Conservation (phyloP, 2,329 filamentous ascomycete genomes). For the Beauveria pseudobassiana region DNA sequence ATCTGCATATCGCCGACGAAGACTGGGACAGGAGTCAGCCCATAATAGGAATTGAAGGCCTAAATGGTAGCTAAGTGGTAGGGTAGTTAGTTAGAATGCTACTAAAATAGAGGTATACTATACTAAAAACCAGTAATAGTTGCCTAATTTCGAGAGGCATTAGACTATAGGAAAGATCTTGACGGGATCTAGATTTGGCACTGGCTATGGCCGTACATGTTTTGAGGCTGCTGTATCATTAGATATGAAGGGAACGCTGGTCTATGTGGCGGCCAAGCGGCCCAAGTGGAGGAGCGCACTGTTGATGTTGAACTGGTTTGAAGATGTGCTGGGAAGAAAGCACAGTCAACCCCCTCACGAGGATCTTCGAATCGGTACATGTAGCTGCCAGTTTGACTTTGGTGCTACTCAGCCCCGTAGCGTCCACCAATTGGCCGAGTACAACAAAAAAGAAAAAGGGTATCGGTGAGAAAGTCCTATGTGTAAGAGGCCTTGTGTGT, state of each 20-base stretch:
- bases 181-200: background rate
- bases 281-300: background rate
- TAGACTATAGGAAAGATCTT: background rate
- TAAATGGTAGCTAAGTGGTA: background rate
- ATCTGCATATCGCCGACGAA: background rate
- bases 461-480: no score
- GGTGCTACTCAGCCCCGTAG: no score
- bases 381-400: background rate
- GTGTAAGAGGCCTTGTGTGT: no score
- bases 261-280: background rate
- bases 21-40: background rate
- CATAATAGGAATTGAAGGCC: no score
- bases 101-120: background rate
- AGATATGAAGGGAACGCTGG: no score
- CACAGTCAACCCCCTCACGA: background rate
- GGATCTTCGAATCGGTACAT: background rate
- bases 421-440: no score
- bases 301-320: background rate
- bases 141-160: background rate
- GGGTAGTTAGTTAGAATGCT: background rate
- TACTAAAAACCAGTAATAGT: background rate
- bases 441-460: no score
- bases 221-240: no score
- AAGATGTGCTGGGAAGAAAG: background rate
- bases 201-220: background rate